Percentiles rank a stretch among this genome's conserved stretches.
Conservation (phyloP, 495 filamentous ascomycete species). For the Penicillium psychrofluorescens region DNA sequence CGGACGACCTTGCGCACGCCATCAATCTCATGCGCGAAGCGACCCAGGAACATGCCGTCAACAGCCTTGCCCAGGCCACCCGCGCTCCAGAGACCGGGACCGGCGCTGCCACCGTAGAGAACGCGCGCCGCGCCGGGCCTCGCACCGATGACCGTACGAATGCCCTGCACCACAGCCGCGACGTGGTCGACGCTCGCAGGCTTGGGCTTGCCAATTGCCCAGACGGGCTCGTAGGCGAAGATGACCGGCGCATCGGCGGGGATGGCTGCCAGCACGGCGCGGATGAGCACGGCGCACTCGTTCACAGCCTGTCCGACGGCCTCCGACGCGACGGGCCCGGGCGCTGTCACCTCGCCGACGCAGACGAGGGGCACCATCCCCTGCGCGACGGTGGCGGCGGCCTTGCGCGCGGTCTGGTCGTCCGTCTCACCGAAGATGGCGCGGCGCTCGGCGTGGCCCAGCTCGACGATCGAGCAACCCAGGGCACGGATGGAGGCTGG, state of each 20-base stretch:
- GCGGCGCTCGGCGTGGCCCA: constrained; percentile 74
- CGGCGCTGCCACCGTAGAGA: constrained; percentile 75
- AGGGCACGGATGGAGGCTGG: constrained; percentile 55
- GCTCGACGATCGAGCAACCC: constrained; percentile 63
- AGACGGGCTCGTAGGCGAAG: constrained; percentile 83
- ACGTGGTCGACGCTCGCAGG: constrained; percentile 73
- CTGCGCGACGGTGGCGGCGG: constrained; percentile 54
- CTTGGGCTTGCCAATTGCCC: constrained; percentile 71
- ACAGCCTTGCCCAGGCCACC: constrained; percentile 55
- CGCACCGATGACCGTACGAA: constrained; percentile 40
- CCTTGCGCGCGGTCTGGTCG: constrained; percentile 54
- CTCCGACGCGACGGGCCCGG: constrained; percentile 40
- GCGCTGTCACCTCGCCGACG: constrained; percentile 57
- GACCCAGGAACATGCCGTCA: constrained; percentile 75
- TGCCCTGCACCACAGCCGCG: constrained; percentile 53
- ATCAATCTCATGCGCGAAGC: constrained; percentile 71
- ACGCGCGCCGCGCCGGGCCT: constrained; percentile 52
- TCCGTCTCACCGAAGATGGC: constrained; percentile 66
- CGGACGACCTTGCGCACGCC: constrained; percentile 59
- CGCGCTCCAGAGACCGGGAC: constrained; percentile 62
- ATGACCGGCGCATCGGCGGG: constrained; percentile 58
- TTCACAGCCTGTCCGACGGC: constrained; percentile 50
- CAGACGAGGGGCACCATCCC: constrained; percentile 74
- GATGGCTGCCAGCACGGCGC: constrained; percentile 50
- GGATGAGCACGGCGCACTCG: constrained; percentile 60